Conservation (phyloP, 2,329 filamentous ascomycete species). For the Ophiostoma triangulosporum region DNA sequence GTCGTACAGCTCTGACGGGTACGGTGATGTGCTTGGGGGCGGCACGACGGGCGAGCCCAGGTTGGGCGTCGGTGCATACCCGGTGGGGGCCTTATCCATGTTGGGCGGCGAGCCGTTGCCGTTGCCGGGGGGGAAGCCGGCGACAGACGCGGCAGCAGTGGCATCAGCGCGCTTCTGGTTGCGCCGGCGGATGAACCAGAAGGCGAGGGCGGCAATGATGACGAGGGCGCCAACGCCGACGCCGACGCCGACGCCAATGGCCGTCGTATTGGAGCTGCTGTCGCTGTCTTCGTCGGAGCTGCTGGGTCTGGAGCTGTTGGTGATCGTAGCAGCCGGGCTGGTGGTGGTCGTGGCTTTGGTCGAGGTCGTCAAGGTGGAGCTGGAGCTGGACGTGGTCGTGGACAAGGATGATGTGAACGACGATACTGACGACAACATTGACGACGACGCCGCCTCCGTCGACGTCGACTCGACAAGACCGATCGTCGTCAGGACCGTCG, state of each 20-base stretch:
- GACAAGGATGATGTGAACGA: not conserved
- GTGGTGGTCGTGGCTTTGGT: not conserved
- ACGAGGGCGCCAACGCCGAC: not conserved
- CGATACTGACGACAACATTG: not conserved
- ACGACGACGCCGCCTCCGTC: not conserved
- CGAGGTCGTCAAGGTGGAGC: not conserved
- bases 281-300: no score
- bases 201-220: not conserved
- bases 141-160: not conserved
- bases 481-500: no score
- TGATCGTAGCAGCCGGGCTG: not conserved
- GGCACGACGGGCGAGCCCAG: not conserved
- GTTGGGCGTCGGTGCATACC: constrained; percentile 1
- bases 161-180: not conserved
- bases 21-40: not conserved
- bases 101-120: not conserved
- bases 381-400: not conserved
- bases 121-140: not conserved
- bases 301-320: no score
- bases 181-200: constrained; percentile 2
- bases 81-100: not conserved
- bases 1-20: constrained; percentile 1
- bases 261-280: not conserved
- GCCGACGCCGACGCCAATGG: constrained; percentile 9
- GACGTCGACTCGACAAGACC: not conserved